phyloP scores from a whole-genome alignment of 371 early-diverging fungal species.

The Zychaea mexicana region DNA sequence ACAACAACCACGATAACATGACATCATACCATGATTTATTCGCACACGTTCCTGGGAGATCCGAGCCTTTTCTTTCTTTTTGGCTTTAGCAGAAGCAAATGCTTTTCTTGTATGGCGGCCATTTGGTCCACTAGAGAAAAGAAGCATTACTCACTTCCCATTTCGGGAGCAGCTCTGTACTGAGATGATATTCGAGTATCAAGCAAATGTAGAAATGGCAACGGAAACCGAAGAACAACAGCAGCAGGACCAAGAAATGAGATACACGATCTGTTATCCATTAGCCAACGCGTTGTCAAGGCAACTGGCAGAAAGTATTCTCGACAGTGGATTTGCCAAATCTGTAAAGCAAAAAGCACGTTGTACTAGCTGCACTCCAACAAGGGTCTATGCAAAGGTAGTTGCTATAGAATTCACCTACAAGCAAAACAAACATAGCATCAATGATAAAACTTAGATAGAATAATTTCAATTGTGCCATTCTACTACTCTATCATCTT shows the following conservation, averaged over 20 bases:
- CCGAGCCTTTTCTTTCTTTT: conserved; percentile 8
- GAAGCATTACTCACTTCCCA: neutral
- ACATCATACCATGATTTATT: conserved; percentile 9
- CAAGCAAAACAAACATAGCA: neutral
- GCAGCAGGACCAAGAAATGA: neutral
- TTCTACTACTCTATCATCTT: neutral
- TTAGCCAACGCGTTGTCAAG: neutral
- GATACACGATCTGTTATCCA: neutral
- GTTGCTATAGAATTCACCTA: neutral
- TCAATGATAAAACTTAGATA: neutral
- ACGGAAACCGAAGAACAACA: neutral
- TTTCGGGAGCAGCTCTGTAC: neutral
- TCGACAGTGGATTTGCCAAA: no score
- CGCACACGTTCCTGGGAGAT: conserved; percentile 1
- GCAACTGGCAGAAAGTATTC: neutral
- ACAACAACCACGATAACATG: conserved; percentile 10
- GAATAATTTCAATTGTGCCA: neutral
- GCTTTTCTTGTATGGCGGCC: neutral
- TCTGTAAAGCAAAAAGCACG: no score
- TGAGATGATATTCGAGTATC: neutral
- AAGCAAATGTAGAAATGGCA: neutral
- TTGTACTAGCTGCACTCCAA: neutral
- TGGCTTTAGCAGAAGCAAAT: conserved; percentile 9
- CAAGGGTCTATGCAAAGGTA: neutral
- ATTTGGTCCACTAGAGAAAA: neutral